Percentiles rank a stretch among this genome's conserved stretches.
Conservation (phyloP, 2,329 filamentous ascomycete species). For the Diaporthe citri region DNA sequence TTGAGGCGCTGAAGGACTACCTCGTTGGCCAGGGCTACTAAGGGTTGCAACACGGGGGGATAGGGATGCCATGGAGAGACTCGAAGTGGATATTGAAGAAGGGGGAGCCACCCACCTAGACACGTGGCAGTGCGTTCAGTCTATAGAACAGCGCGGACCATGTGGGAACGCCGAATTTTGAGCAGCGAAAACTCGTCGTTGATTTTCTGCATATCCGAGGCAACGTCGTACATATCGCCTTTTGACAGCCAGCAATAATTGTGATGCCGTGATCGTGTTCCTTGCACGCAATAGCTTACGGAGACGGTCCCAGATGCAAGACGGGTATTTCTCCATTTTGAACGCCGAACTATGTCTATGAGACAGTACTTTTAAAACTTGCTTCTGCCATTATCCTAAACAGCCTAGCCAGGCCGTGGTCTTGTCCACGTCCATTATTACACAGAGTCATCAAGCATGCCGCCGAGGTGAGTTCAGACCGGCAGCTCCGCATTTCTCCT, state of each 20-base stretch:
- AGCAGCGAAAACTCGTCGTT: constrained; percentile 31
- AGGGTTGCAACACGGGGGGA: constrained; percentile 44
- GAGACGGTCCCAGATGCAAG: background rate
- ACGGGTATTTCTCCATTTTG: constrained; percentile 36
- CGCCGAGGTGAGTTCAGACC: constrained; percentile 65
- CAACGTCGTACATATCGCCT: constrained; percentile 31
- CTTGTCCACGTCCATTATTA: constrained; percentile 35
- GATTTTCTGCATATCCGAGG: constrained; percentile 37
- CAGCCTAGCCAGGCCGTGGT: background rate
- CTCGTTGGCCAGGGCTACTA: constrained; percentile 84
- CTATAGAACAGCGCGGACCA: constrained; percentile 41
- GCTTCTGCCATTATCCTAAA: constrained; percentile 4
- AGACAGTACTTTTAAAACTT: background rate
- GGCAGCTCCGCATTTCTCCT: constrained; percentile 82
- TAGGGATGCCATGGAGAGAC: constrained; percentile 23
- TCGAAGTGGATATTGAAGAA: constrained; percentile 14
- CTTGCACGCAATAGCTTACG: background rate
- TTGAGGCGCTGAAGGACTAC: constrained; percentile 90
- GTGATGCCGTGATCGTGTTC: constrained; percentile 7
- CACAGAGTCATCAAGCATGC: constrained; percentile 14
- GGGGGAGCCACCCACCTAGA: constrained; percentile 32
- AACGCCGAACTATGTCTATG: constrained; percentile 41
- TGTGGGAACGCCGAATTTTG: constrained; percentile 37
- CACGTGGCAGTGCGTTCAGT: constrained; percentile 38
- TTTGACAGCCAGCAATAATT: constrained; percentile 4